These are phyloP conservation scores for Dryas alaskensis DNA, from an alignment of 306 rosid species.

Conservation along the genomic window DNA sequence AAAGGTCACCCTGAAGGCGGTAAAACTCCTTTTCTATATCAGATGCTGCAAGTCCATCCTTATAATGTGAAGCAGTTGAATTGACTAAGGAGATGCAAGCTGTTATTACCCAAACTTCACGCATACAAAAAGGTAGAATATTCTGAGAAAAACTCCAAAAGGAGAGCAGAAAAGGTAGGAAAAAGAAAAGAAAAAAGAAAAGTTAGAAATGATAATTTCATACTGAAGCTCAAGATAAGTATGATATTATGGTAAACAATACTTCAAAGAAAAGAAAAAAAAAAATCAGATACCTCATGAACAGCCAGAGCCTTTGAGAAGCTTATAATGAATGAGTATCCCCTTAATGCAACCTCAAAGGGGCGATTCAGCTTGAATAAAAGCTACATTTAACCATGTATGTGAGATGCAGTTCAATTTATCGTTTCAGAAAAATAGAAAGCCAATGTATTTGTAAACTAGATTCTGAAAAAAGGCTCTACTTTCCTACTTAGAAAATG, in stretches of 20 bases:
- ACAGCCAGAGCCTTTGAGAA: slow-evolving; percentile 80
- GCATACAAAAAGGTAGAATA: slow-evolving; percentile 87
- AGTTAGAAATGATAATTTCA: slow-evolving; percentile 23
- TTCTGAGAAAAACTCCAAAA: slow-evolving; percentile 61
- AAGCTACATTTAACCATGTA: slow-evolving; percentile 56
- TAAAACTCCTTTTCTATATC: slow-evolving; percentile 87
- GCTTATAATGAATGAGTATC: slow-evolving; percentile 86
- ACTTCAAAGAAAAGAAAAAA: slow-evolving; percentile 12
- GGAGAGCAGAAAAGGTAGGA: slow-evolving; percentile 22
- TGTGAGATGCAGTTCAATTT: slow-evolving; percentile 18
- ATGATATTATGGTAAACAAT: slow-evolving; percentile 20
- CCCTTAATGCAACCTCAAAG: slow-evolving; percentile 90
- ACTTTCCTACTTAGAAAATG: neutral
- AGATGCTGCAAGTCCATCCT: slow-evolving; percentile 57
- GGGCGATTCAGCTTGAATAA: slow-evolving; percentile 88
- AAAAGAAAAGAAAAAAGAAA: slow-evolving; percentile 14
- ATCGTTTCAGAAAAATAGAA: neutral
- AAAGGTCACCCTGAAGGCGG: slow-evolving; percentile 87
- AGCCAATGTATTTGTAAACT: neutral
- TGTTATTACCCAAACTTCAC: slow-evolving; percentile 94
- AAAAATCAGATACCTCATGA: slow-evolving; percentile 66
- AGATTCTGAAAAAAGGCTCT: neutral
- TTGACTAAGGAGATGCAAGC: slow-evolving; percentile 78
- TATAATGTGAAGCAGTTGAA: slow-evolving; percentile 69
- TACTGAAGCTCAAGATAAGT: slow-evolving; percentile 19